Conservation (phyloP, 1,284 basidiomycete genomes). For the Macrocystidia cucumis region DNA sequence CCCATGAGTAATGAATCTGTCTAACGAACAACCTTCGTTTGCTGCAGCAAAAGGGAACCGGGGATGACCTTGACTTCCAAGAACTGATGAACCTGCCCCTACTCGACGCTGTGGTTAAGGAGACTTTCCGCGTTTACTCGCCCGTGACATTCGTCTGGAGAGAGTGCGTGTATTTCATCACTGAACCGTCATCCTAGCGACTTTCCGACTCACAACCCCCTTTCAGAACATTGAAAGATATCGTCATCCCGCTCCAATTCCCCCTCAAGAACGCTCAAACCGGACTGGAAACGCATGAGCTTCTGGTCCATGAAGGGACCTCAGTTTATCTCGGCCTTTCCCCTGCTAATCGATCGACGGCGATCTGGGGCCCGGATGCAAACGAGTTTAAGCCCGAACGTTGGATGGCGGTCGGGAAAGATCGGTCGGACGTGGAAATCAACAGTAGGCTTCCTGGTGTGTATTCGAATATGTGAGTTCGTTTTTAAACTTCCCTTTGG, state of each 20-base stretch:
- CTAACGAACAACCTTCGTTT: not conserved
- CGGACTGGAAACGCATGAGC: constrained; percentile 7
- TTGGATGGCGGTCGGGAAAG: constrained; percentile 12
- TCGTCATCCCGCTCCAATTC: constrained; percentile 15
- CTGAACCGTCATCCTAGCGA: constrained; percentile 6
- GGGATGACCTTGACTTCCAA: constrained; percentile 16
- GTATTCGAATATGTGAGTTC: constrained; percentile 15
- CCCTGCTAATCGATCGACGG: constrained; percentile 13
- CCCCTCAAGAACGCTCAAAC: constrained; percentile 12
- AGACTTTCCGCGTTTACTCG: constrained; percentile 20
- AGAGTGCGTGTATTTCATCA: constrained; percentile 9
- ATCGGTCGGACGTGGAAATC: constrained; percentile 1
- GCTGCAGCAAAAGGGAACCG: constrained; percentile 10
- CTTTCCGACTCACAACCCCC: not conserved
- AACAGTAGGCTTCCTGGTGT: constrained; percentile 11
- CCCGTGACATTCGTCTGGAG: constrained; percentile 8
- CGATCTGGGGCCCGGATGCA: constrained; percentile 15
- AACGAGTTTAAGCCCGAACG: constrained; percentile 14
- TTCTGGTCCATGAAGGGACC: constrained; percentile 19
- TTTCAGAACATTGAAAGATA: constrained; percentile 14
- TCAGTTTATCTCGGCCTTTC: constrained; percentile 14
- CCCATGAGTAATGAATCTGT: not conserved
- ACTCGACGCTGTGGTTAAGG: constrained; percentile 21
- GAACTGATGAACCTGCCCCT: constrained; percentile 19
- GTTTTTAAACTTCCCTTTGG: not conserved